Evolutionary conservation across 352 stramenopile genomes (phyloP), one percentile per base, ranked within the genome.

Genomic region (Phytopythium aichiense): DNA sequence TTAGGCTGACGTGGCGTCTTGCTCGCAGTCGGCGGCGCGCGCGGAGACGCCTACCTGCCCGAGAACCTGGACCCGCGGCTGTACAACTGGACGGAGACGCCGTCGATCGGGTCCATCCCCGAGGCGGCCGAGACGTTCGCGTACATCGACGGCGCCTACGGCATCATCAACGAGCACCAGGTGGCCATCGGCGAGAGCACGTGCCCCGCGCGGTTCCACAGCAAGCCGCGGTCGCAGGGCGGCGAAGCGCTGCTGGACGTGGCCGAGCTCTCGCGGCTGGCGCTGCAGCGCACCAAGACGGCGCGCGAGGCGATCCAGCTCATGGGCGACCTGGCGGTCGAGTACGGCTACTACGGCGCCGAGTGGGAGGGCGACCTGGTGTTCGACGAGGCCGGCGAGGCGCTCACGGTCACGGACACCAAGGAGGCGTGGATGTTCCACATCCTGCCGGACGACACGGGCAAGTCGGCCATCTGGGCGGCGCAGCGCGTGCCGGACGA

Each of bases 391-490:
- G 89, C 81, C 33, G 91, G 86, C 13, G 95, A 98, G 73, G 86
- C 87, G 30, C 81, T 98, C 22, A 95, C 81, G 1, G 88, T 98
- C 15, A 91, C 81, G 3, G 95, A 99, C 71, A 74, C 85, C 4
- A 79, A 79, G 22, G 92, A 98, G 61, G 91, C 81, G 35, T 99
- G 94, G 94, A 88, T 99, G 53, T 98, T 99, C 70, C 95, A 99
- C 70, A 97, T 98, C 50, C 60, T 98, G 38, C 88, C 94, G 0
- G 94, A 98, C 64, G 91, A 97, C 56, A 98, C 93, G 13, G 90
- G 92, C 7, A 82, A 77, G 46, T 95, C 81, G n/a, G 94, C 93
- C 9, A 79, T 98, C 55, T 98, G 94, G 94, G 94, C 81, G 12
- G 95, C 95, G 16, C 91, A 98, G 78, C 87, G 89, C 35, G 81